Base-by-base conservation (phyloP, 257 asterid genomes). In the Jaltomata sinuosa region DNA sequence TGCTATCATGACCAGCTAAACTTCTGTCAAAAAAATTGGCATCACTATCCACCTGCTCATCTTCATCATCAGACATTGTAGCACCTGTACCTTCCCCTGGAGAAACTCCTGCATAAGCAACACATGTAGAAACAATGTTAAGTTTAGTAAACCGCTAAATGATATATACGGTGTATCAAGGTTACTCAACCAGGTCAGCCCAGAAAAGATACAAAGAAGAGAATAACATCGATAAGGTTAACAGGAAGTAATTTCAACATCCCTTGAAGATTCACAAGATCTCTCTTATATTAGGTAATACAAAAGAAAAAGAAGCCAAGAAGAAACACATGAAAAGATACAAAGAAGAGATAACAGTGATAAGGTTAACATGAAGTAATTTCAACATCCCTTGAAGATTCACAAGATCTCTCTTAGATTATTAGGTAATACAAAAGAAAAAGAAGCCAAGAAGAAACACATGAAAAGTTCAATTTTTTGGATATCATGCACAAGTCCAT, bases 11-110 rank as follows among this genome's bases (percentile, higher is more conserved):
- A 68, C 91, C 92, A 55, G 87, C 92, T 27, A 87, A 71, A 85
- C 92, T 83, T 62, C 88, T 90, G 65, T 90, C 94, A 12, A 86
- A 89, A 84, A 90, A 47, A 85, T 90, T 87, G 64, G 87, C 84
- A 68, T 91, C 92, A 74, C 91, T 86, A 52, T 89, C 94, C 50
- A 83, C 89, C 78, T 83, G 90, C 32, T 87, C 93, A 21, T 91
- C 92, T 7, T 91, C 94, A 38, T 90, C 94, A 84, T 91, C 94
- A 3, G 94, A 90, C 94, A 90, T 91, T 36, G 94, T 91, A 22
- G 91, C 90, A 1, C 93, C 92, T 27, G 92, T 91, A 42, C 94
- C 94, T 85, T 91, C 93, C 74, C 93, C 93, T 27, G 91, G 94
- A 45, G 94, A 89, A 53, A 89, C 90, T 49, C 94, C 94, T 91